These are phyloP conservation scores for Rhizopogon vulgaris DNA, from an alignment of 768 basidiomycete genomes.

Conservation along the genomic window DNA sequence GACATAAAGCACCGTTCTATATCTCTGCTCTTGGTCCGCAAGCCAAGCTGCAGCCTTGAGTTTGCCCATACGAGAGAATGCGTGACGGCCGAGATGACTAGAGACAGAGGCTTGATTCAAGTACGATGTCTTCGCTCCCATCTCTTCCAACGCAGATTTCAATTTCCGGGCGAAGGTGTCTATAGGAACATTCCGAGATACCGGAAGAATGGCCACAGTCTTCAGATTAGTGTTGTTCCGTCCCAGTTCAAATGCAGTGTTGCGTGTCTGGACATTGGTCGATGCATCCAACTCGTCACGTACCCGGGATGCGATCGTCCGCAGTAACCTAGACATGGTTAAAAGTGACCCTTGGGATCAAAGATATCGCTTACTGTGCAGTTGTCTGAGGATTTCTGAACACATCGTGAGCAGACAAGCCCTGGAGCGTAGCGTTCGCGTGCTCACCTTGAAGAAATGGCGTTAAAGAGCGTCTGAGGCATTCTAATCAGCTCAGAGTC, in stretches of 20 bases:
- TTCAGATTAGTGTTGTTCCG: conserved; percentile 85
- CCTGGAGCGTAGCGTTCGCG: neutral
- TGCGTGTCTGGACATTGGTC: conserved; percentile 44
- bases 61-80: conserved; percentile 95
- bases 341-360: neutral
- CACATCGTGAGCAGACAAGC: neutral
- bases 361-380: conserved; percentile 51
- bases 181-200: conserved; percentile 81
- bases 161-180: conserved; percentile 87
- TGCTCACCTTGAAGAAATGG: conserved; percentile 77
- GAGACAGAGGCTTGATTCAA: conserved; percentile 93
- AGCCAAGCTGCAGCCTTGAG: conserved; percentile 91
- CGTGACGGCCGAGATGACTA: conserved; percentile 87
- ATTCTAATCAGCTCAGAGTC: conserved; percentile 96
- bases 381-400: conserved; percentile 78
- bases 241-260: conserved; percentile 52
- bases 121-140: conserved; percentile 89
- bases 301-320: conserved; percentile 90
- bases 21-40: conserved; percentile 92
- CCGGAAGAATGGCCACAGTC: conserved; percentile 89
- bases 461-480: conserved; percentile 97
- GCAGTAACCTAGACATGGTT: conserved; percentile 47
- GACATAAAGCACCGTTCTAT: conserved; percentile 90
- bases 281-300: conserved; percentile 73
- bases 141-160: conserved; percentile 80